phyloP scores from a whole-genome alignment of 257 asterid species.

The Solanum virginianum region DNA sequence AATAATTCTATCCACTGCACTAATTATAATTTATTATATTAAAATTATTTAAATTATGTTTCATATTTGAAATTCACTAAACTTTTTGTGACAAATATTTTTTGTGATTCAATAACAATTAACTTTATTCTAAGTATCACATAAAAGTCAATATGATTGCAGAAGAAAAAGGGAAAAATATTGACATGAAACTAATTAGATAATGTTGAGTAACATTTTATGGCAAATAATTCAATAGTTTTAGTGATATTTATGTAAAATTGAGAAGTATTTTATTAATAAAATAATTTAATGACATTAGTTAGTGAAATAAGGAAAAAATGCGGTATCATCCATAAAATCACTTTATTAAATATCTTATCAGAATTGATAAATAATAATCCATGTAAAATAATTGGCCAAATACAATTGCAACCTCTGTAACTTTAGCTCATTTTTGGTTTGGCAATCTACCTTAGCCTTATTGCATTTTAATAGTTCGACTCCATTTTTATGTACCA shows the following conservation, averaged over 20 bases:
- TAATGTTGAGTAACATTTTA: background rate
- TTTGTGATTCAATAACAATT: too few relatives aligned
- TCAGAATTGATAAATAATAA: background rate
- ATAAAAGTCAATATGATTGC: background rate
- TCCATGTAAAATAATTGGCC: background rate
- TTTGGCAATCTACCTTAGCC: background rate
- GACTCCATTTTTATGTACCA: too few relatives aligned
- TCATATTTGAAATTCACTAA: too few relatives aligned
- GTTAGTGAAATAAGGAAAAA: background rate
- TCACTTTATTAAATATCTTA: background rate
- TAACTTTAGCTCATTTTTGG: too few relatives aligned
- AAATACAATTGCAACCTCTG: too few relatives aligned
- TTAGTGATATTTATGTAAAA: background rate
- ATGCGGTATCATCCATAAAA: background rate
- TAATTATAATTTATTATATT: too few relatives aligned
- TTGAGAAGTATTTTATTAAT: background rate
- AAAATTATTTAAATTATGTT: too few relatives aligned
- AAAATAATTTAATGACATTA: background rate
- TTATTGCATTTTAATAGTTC: too few relatives aligned
- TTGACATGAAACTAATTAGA: background rate
- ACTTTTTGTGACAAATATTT: too few relatives aligned
- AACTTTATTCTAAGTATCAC: background rate
- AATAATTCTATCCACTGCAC: too few relatives aligned
- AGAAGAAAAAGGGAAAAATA: background rate
- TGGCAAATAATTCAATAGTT: background rate